These are phyloP conservation scores for Ilyonectria destructans DNA, from an alignment of 2,329 filamentous ascomycete species.

Conservation along the genomic window DNA sequence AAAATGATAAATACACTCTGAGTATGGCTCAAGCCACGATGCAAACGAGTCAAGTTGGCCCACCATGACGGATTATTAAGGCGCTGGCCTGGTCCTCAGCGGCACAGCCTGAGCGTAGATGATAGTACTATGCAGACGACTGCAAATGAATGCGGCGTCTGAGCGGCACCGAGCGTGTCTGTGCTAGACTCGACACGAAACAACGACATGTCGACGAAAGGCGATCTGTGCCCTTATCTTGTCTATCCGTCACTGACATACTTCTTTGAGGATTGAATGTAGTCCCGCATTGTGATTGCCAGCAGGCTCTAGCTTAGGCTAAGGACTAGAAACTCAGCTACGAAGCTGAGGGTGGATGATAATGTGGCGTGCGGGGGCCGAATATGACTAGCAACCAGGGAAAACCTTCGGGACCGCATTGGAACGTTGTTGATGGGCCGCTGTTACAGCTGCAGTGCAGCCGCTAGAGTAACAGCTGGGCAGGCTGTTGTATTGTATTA, in stretches of 20 bases:
- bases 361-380: no score
- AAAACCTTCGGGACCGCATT: no score
- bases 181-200: neutral
- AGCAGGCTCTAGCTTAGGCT: no score
- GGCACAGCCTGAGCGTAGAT: conserved; percentile 11
- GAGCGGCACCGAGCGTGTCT: conserved; percentile 19
- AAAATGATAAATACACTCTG: conserved; percentile 11
- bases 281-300: no score
- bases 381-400: no score
- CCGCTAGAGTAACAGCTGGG: no score
- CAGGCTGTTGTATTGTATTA: no score
- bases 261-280: no score
- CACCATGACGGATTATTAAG: conserved; percentile 2
- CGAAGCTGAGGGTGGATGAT: no score
- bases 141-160: conserved; percentile 8
- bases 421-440: no score
- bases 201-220: conserved; percentile 9
- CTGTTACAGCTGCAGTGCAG: no score
- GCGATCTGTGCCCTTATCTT: neutral
- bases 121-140: conserved; percentile 8
- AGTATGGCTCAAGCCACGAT: conserved; percentile 1
- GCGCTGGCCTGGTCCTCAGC: conserved; percentile 1
- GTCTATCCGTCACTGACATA: neutral
- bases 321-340: no score
- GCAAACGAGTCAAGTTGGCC: conserved; percentile 4